These are phyloP conservation scores for Colletotrichum filicis DNA, from an alignment of 2,329 filamentous ascomycete genomes.

Conservation along the genomic window DNA sequence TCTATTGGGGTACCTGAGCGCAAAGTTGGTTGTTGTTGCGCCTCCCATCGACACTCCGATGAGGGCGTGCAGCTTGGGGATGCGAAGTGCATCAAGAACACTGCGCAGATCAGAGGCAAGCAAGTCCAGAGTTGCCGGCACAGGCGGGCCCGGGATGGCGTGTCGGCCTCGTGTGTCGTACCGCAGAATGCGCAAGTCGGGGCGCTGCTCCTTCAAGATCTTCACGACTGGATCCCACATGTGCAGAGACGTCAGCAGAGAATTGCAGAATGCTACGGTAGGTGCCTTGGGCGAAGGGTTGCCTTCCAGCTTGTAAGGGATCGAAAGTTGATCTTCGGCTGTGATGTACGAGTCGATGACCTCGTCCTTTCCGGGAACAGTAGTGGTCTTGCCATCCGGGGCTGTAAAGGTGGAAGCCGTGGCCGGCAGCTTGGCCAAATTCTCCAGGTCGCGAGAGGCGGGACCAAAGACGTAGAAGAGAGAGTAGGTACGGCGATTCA, in stretches of 20 bases:
- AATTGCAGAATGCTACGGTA: conserved; percentile 81
- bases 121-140: conserved; percentile 69
- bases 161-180: conserved; percentile 81
- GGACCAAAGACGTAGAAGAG: conserved; percentile 86
- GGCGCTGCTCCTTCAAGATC: conserved; percentile 68
- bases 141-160: conserved; percentile 56
- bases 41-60: conserved; percentile 86
- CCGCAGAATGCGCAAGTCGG: conserved; percentile 77
- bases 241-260: conserved; percentile 78
- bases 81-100: conserved; percentile 76
- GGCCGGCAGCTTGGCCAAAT: conserved; percentile 62
- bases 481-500: conserved; percentile 70
- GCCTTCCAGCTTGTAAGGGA: conserved; percentile 83
- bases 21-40: conserved; percentile 79
- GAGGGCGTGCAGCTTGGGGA: conserved; percentile 72
- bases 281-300: conserved; percentile 74
- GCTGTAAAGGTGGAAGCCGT: conserved; percentile 61
- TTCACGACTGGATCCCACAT: conserved; percentile 85
- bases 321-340: conserved; percentile 72
- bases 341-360: conserved; percentile 76
- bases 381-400: conserved; percentile 67
- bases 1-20: conserved; percentile 71
- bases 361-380: conserved; percentile 56
- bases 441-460: conserved; percentile 74
- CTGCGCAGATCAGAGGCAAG: conserved; percentile 75